These are phyloP conservation scores for Tausonia pullulans DNA, from an alignment of 1,284 basidiomycete genomes.

Conservation along the genomic window DNA sequence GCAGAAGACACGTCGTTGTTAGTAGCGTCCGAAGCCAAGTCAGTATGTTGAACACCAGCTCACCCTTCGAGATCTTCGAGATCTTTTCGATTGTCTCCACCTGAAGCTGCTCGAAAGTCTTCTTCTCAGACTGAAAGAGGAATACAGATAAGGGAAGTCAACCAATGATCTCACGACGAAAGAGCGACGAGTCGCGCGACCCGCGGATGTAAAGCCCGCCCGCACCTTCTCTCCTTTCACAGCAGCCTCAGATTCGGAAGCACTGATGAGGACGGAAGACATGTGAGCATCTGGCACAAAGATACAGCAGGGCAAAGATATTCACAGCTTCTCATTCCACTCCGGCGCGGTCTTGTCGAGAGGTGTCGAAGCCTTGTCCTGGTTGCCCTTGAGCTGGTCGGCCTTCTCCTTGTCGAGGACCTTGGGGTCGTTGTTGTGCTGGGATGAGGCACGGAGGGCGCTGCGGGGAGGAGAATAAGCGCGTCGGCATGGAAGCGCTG, in stretches of 20 bases:
- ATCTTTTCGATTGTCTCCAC: conserved; percentile 7
- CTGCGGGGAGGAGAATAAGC: neutral
- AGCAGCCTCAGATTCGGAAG: neutral
- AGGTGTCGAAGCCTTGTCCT: neutral
- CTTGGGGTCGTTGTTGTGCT: conserved; percentile 13
- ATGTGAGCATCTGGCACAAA: neutral
- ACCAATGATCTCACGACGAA: too few relatives aligned
- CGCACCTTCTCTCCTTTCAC: neutral
- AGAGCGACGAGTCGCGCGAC: too few relatives aligned
- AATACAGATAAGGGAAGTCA: neutral
- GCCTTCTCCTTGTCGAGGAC: conserved; percentile 11
- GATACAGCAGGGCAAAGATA: too few relatives aligned
- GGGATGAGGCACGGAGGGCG: neutral
- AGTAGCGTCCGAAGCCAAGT: too few relatives aligned
- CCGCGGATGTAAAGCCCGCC: too few relatives aligned
- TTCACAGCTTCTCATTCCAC: conserved; percentile 13
- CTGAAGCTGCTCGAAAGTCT: conserved; percentile 3
- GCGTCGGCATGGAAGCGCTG: too few relatives aligned
- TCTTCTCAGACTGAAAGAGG: neutral
- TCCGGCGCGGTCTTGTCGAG: conserved; percentile 3
- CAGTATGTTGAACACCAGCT: too few relatives aligned
- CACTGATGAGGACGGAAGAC: neutral
- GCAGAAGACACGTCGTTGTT: too few relatives aligned
- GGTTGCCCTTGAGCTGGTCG: conserved; percentile 4
- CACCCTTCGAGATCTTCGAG: too few relatives aligned